Base-by-base conservation (phyloP, 2,329 filamentous ascomycete genomes). In the Tolypocladium sp. region DNA sequence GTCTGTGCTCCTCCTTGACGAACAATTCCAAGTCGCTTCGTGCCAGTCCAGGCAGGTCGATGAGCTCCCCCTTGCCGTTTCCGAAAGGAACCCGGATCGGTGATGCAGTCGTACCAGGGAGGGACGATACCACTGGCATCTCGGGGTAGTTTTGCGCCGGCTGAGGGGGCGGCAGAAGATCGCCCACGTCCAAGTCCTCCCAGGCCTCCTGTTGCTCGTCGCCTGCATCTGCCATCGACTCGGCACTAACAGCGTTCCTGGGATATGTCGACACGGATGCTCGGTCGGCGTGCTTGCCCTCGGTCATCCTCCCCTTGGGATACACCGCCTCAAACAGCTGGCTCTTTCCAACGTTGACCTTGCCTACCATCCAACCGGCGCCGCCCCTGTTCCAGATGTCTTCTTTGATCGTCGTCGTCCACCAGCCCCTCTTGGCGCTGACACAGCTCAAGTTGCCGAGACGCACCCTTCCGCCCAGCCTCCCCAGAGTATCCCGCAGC, bases 271-370 rank as follows among this genome's bases (percentile, higher is more conserved):
- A 59, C 27, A 64, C 63, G 4, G 59, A 62, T 20, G 61, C 52
- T 13, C 57, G 55, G 9, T 57, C 57, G 2, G 55, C 57, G 37
- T 61, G 57, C 37, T 62, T 66, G 6, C 51, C 55, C 13, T 67
- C 64, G 60, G 74, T 78, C 75, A 79, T 81, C 41, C 79, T 80
- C 33, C 85, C 86, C 78, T 89, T 93, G 4, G 95, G 93, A 67
- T 92, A 96, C 9, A 97, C 85, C 5, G 86, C 83, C 65, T 94
- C 87, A 61, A 97, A 96, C 2, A 99, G 82, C 68, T 89, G 88
- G 66, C 93, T 97, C 75, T 99, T 99, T 30, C 94, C 95, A 2
- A 97, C 95, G 69, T 99, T 99, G 63, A 92, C 91, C 73, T 96
- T 97, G n/a, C 94, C 94, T 3, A 99, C 89, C 79, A 99, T 87